Conservation (phyloP, 139 green algal genomes). For the Tetraselmis chui region DNA sequence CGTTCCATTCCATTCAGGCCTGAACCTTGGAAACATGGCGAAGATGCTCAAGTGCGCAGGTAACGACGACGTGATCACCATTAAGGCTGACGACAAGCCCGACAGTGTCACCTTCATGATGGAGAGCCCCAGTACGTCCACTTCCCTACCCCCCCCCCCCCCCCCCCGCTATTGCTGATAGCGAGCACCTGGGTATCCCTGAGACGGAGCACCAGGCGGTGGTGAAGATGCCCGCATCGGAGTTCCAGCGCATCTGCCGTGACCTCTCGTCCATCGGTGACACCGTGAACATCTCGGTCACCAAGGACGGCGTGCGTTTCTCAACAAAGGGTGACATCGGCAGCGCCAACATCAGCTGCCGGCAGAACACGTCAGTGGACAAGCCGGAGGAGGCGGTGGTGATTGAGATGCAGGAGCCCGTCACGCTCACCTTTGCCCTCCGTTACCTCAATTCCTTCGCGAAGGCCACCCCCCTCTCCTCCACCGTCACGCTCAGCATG, state of each 20-base stretch:
- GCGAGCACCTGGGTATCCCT: slow-evolving; percentile 94
- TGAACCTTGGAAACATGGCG: slow-evolving; percentile 88
- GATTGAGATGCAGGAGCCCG: slow-evolving; percentile 92
- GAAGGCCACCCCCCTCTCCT: slow-evolving; percentile 66
- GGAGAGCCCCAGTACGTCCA: slow-evolving; percentile 64
- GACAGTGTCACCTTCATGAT: slow-evolving; percentile 97
- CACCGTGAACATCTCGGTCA: slow-evolving; percentile 84
- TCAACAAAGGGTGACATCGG: slow-evolving; percentile 90
- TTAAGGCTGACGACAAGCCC: slow-evolving; percentile 89
- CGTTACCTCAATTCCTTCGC: slow-evolving; percentile 97
- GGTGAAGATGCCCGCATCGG: slow-evolving; percentile 76
- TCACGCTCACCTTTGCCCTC: slow-evolving; percentile 91
- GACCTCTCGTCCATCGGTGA: slow-evolving; percentile 91
- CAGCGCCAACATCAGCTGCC: slow-evolving; percentile 86
- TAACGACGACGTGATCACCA: slow-evolving; percentile 94
- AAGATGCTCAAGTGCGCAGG: slow-evolving; percentile 98
- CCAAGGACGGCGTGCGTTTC: slow-evolving; percentile 98
- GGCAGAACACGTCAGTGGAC: slow-evolving; percentile 55
- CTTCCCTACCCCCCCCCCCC: too few species aligned
- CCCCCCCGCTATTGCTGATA: too few species aligned
- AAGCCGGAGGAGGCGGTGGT: slow-evolving; percentile 73
- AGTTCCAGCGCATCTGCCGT: slow-evolving; percentile 90
- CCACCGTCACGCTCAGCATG: slow-evolving; percentile 71
- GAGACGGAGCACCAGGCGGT: slow-evolving; percentile 87
- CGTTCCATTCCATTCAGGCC: too few species aligned